Evolutionary conservation across 1,284 basidiomycete species (phyloP).

Genomic region (Apiotrichum gamsii): DNA sequence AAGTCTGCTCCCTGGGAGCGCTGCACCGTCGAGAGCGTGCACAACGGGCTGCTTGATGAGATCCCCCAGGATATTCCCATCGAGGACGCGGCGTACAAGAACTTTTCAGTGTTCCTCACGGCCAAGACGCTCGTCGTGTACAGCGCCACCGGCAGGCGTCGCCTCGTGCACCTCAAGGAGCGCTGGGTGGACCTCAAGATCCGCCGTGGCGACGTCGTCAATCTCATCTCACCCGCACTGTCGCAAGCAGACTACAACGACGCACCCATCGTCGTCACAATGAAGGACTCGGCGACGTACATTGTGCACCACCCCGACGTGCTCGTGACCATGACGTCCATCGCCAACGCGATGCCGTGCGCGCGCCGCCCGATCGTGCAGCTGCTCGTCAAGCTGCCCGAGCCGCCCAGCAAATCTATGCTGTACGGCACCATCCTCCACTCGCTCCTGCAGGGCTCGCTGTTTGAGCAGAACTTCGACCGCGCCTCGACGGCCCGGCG

Average conservation of each 20-base stretch:
- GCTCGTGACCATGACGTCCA: conserved; percentile 77
- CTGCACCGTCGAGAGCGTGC: conserved; percentile 27
- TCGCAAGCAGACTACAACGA: conserved; percentile 1
- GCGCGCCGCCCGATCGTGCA: conserved; percentile 72
- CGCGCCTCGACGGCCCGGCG: conserved; percentile 25
- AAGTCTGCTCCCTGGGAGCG: conserved; percentile 33
- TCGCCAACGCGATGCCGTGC: conserved; percentile 75
- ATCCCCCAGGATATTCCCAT: background rate
- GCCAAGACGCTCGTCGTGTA: conserved; percentile 29
- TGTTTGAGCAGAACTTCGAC: conserved; percentile 47
- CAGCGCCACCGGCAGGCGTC: conserved; percentile 8
- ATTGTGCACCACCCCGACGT: conserved; percentile 83
- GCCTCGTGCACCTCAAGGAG: conserved; percentile 40
- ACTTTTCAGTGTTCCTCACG: background rate
- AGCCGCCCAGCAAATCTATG: conserved; percentile 48
- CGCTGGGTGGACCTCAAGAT: conserved; percentile 38
- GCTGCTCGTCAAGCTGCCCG: conserved; percentile 55
- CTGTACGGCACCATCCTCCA: conserved; percentile 88
- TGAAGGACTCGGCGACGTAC: conserved; percentile 38
- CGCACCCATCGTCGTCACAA: conserved; percentile 30
- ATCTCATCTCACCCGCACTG: conserved; percentile 55
- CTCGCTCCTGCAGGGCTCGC: conserved; percentile 73
- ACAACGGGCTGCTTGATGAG: conserved; percentile 18
- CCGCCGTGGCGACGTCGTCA: conserved; percentile 63
- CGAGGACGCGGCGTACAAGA: too few relatives aligned